phyloP scores from a whole-genome alignment of 352 stramenopile genomes.

The Globisporangium iwayamae region DNA sequence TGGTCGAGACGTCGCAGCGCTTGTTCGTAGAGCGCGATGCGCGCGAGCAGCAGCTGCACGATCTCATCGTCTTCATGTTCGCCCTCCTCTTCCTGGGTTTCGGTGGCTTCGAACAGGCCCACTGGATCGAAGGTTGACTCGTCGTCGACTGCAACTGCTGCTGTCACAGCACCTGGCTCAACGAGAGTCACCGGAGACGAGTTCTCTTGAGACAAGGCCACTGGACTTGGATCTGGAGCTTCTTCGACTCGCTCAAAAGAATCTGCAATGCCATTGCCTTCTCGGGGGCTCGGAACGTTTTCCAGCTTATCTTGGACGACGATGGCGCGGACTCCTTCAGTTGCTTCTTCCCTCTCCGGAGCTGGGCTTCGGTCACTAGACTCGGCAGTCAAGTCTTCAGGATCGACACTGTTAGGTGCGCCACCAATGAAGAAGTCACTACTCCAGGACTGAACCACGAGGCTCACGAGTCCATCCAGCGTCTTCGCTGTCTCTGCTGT shows the following conservation, averaged over 20 bases:
- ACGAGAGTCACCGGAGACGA: neutral
- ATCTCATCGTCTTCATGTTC: conserved; percentile 11
- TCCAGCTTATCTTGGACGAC: too few species aligned
- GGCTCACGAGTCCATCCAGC: conserved; percentile 19
- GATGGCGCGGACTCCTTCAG: too few species aligned
- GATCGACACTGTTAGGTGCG: neutral
- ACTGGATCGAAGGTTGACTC: neutral
- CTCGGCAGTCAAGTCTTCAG: neutral
- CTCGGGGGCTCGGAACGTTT: too few species aligned
- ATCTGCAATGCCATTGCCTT: neutral
- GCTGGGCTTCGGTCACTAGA: neutral
- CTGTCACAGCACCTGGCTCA: neutral
- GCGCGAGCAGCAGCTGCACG: conserved; percentile 6
- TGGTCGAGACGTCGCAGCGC: conserved; percentile 31
- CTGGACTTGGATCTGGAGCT: too few species aligned
- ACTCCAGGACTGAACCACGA: conserved; percentile 19
- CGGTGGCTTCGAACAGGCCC: neutral
- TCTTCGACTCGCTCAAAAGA: neutral
- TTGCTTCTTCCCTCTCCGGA: neutral
- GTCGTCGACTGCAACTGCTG: neutral
- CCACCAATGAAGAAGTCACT: conserved; percentile 9
- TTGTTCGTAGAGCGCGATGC: conserved; percentile 42
- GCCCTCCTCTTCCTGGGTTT: neutral
- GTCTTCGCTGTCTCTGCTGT: conserved; percentile 15
- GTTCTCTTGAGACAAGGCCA: neutral